These are phyloP conservation scores for Clathrus columnatus DNA, from an alignment of 768 basidiomycete species.

Conservation along the genomic window DNA sequence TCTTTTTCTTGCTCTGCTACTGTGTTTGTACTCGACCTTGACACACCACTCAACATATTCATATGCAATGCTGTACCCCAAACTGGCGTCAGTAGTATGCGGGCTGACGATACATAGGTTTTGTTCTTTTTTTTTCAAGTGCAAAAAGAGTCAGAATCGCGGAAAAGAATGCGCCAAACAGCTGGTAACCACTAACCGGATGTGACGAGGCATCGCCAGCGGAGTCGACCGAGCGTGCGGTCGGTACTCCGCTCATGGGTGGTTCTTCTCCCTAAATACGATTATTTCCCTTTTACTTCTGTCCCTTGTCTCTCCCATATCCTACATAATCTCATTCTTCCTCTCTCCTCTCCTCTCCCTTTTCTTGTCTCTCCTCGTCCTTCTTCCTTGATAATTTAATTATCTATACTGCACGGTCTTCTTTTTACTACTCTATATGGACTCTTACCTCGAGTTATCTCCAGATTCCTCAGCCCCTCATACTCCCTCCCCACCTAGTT, in stretches of 20 bases:
- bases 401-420: slow-evolving; percentile 1
- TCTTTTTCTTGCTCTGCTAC: background rate
- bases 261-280: background rate
- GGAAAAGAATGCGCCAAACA: background rate
- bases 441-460: slow-evolving; percentile 10
- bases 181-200: slow-evolving; percentile 2
- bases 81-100: too few species aligned
- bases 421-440: slow-evolving; percentile 9
- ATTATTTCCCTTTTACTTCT: slow-evolving; percentile 5
- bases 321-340: background rate
- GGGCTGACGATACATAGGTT: too few species aligned
- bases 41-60: too few species aligned
- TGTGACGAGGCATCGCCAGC: slow-evolving; percentile 10
- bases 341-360: background rate
- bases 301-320: slow-evolving; percentile 4
- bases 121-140: background rate
- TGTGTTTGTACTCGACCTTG: background rate
- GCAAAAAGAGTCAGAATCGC: background rate
- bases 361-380: background rate
- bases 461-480: slow-evolving; percentile 58
- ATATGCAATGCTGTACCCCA: too few species aligned
- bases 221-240: background rate
- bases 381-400: slow-evolving; percentile 7
- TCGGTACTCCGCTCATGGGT: background rate
- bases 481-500: slow-evolving; percentile 57